phyloP scores from a whole-genome alignment of 2,329 filamentous ascomycete genomes.

The Aspergillus costaricaensis region DNA sequence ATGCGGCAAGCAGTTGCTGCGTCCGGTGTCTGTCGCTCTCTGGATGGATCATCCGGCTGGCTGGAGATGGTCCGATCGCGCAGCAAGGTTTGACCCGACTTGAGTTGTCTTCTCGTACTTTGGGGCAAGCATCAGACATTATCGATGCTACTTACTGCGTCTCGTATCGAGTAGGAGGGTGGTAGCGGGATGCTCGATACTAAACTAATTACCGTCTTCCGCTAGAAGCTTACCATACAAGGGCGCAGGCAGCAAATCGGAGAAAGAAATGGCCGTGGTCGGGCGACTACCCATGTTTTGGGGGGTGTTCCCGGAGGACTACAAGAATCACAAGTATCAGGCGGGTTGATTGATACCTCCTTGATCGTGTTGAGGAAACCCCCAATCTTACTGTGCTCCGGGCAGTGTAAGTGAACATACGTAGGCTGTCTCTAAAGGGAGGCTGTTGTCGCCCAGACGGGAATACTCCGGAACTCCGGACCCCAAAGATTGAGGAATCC shows the following conservation, averaged over 20 bases:
- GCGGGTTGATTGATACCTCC: background rate
- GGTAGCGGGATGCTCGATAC: background rate
- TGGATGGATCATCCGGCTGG: constrained; percentile 12
- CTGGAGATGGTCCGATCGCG: constrained; percentile 4
- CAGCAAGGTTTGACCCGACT: constrained; percentile 9
- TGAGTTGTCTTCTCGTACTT: background rate
- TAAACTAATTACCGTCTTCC: background rate
- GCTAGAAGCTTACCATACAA: no score
- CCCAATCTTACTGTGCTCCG: background rate
- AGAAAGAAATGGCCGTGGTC: constrained; percentile 9
- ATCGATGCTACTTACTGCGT: background rate
- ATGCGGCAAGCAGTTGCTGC: constrained; percentile 18
- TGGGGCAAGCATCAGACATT: background rate
- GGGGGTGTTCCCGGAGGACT: background rate
- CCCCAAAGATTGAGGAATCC: background rate
- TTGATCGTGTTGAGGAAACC: background rate
- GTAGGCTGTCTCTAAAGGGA: background rate
- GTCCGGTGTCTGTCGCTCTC: constrained; percentile 1
- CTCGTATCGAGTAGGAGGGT: background rate
- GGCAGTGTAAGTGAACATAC: background rate
- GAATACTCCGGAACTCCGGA: constrained; percentile 11
- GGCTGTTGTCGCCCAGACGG: background rate
- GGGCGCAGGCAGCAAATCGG: constrained; percentile 14
- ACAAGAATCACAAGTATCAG: background rate
- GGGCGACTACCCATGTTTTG: background rate